Base-by-base conservation (phyloP, 2,329 filamentous ascomycete species). In the Pseudocercospora crystallina region DNA sequence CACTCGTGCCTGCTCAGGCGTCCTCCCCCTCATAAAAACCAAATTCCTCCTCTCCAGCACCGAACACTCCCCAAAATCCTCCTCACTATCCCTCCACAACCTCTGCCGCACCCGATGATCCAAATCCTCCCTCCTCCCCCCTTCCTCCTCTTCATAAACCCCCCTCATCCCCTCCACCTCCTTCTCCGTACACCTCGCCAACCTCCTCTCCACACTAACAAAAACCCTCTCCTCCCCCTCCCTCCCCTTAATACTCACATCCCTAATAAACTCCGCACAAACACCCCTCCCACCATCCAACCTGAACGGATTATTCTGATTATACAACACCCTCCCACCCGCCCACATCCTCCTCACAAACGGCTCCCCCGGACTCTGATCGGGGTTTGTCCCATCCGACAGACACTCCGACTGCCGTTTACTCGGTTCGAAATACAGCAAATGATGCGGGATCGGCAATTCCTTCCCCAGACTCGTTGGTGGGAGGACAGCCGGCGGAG, bases 341-440 rank as follows among this genome's bases (percentile, higher is more conserved):
- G 89, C 89, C 94, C 94, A 99, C 74, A 99, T 83, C 13, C 94
- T 84, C 15, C 88, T 81, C 43, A 78, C 78, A 67, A 88, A 96
- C 1, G 84, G 83, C 3, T 67, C 66, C 1, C 86, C 89, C 0
- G 92, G 92, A 17, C 78, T 84, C 65, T 96, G 90, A 46, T 86
- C 76, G 4, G 81, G 76, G 67, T 97, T 92, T 1, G 91, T 95
- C 50, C 94, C 92, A 72, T 99, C 94, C 1, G 83, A 76, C 13
- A 90, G 79, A 37, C 97, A 80, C 31, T 76, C 61, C 7, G 79
- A 80, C 11, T 81, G 73, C 1, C 80, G 76, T 13, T 86, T 74
- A 56, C 83, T 80, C 9, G 87, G 80, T 52, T 90, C 89, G 72
- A 96, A 96, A 74, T 95, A 95, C 58, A 92, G 83, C 32, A 96